Conservation (phyloP, 805 yeast genomes). For the Candida maesae region DNA sequence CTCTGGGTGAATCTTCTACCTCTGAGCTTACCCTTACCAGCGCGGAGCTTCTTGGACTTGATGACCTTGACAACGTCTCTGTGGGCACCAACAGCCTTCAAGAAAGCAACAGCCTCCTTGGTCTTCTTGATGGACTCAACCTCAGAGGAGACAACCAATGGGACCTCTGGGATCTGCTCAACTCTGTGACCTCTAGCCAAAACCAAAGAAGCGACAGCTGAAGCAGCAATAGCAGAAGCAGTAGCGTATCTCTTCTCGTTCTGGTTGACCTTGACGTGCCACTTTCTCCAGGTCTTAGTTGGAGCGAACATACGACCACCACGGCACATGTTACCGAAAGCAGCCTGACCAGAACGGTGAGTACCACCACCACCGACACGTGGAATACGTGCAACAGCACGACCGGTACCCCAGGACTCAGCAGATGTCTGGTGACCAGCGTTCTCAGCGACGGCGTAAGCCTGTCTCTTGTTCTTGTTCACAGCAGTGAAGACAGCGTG, state of each 20-base stretch:
- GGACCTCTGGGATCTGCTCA: conserved; percentile 97
- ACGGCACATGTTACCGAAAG: conserved; percentile 99
- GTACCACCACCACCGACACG: conserved; percentile 99
- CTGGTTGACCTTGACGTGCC: conserved; percentile 99
- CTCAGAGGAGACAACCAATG: conserved; percentile 93
- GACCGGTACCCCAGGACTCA: conserved; percentile 99
- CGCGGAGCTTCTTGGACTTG: conserved; percentile 98
- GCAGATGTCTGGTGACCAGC: conserved; percentile 99
- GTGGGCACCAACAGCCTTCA: conserved; percentile 99
- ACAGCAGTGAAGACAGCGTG: conserved; percentile 98
- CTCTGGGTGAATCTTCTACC: conserved; percentile 99
- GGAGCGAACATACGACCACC: conserved; percentile 99
- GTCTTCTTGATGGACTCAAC: conserved; percentile 93
- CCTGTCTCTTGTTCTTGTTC: conserved; percentile 99
- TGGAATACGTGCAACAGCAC: conserved; percentile 99
- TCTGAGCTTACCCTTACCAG: conserved; percentile 99
- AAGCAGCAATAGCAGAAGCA: conserved; percentile 99
- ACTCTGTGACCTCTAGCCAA: conserved; percentile 99
- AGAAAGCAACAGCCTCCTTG: conserved; percentile 97
- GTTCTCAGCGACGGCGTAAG: conserved; percentile 98
- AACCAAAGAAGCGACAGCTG: conserved; percentile 97
- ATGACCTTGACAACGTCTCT: conserved; percentile 96
- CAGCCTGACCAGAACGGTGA: conserved; percentile 99
- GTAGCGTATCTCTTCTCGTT: conserved; percentile 99
- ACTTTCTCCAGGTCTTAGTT: conserved; percentile 99